Conservation (phyloP, 495 filamentous ascomycete genomes). For the Paragyromitra xinjiangensis region DNA sequence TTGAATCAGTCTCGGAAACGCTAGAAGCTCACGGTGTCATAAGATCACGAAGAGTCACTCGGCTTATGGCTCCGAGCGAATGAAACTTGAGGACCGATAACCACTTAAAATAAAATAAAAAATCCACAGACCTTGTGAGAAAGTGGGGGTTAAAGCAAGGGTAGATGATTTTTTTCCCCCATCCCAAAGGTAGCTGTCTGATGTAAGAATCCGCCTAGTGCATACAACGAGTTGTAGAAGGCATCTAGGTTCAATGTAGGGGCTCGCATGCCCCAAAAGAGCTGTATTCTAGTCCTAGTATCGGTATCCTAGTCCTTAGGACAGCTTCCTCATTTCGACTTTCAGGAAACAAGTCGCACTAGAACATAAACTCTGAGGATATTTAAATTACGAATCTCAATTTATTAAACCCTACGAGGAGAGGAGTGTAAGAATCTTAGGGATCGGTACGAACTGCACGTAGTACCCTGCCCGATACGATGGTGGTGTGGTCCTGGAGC, state of each 20-base stretch:
- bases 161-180: background rate
- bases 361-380: background rate
- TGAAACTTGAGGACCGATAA: background rate
- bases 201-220: background rate
- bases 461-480: background rate
- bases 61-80: background rate
- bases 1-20: background rate
- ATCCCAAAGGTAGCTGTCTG: background rate
- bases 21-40: background rate
- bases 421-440: background rate
- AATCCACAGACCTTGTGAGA: background rate
- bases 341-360: background rate
- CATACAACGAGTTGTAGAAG: background rate
- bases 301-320: background rate
- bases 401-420: background rate
- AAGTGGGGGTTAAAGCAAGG: background rate
- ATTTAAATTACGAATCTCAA: background rate
- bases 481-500: background rate
- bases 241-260: background rate
- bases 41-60: background rate
- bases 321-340: background rate
- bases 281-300: background rate
- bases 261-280: background rate
- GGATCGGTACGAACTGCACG: background rate
- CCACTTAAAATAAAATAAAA: background rate